phyloP scores from a whole-genome alignment of 75 land plant species.

The Cryptomeria japonica region DNA sequence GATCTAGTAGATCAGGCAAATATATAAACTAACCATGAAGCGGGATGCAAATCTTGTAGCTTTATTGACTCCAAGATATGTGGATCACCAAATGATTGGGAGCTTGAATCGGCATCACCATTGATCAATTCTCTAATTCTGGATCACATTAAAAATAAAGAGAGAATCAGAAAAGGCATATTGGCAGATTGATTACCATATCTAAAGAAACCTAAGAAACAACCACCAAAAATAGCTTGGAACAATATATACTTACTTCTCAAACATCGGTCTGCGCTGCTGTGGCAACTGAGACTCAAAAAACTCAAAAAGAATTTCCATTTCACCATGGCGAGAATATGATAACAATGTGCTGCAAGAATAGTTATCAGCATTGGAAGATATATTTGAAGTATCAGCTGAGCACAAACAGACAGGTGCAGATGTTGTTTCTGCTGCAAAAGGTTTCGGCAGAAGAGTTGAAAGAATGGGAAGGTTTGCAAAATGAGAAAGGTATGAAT shows the following conservation, averaged over 20 bases:
- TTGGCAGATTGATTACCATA: neutral
- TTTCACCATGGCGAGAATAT: neutral
- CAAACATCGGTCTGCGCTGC: conserved; percentile 45
- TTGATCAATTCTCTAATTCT: conserved; percentile 55
- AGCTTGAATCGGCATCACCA: conserved; percentile 8
- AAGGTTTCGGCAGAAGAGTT: conserved; percentile 26
- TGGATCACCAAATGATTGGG: conserved; percentile 34
- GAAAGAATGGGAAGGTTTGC: conserved; percentile 22
- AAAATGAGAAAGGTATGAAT: conserved; percentile 10
- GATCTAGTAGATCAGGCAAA: neutral
- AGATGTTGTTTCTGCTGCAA: neutral
- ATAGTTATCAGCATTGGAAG: neutral
- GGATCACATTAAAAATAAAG: conserved; percentile 2
- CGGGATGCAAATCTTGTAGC: conserved; percentile 61
- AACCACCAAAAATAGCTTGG: neutral
- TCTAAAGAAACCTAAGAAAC: neutral
- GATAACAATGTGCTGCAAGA: conserved; percentile 19
- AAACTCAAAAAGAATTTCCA: conserved; percentile 69
- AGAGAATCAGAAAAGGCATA: neutral
- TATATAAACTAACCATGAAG: conserved; percentile 58
- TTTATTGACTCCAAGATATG: conserved; percentile 18
- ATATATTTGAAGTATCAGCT: neutral
- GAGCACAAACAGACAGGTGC: neutral
- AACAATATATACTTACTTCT: conserved; percentile 40
- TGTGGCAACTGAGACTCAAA: conserved; percentile 66